Percentiles rank a stretch among this genome's conserved stretches.
phyloP scores from a whole-genome alignment of 768 basidiomycete species.

The Serpula lacrymans region DNA sequence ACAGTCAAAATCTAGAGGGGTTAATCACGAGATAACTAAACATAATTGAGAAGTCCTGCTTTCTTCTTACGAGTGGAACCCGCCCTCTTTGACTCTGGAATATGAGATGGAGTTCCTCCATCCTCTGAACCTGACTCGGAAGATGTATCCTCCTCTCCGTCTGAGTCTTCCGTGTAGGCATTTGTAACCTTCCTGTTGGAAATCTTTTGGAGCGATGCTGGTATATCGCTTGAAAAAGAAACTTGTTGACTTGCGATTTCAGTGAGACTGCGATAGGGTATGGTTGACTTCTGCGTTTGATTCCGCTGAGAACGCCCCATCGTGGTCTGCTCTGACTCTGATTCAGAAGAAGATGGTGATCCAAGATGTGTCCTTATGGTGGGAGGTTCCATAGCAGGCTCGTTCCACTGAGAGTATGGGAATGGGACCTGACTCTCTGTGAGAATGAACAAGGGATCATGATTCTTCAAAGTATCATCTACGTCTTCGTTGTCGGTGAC shows the following conservation, averaged over 20 bases:
- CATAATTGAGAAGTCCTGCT: conserved; percentile 11
- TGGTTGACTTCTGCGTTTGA: conserved; percentile 7
- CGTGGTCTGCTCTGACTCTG: conserved; percentile 36
- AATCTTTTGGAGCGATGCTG: conserved; percentile 27
- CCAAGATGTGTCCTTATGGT: no score
- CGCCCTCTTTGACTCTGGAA: conserved; percentile 56
- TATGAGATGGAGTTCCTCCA: conserved; percentile 43
- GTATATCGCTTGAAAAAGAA: conserved; percentile 33
- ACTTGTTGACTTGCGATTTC: conserved; percentile 41
- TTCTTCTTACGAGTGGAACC: conserved; percentile 34
- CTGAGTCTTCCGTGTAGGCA: conserved; percentile 13
- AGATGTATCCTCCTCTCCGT: conserved; percentile 35
- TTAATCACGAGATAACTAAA: not conserved
- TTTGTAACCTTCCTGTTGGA: conserved; percentile 13
- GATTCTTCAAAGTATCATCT: conserved; percentile 3
- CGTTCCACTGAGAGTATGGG: conserved; percentile 48
- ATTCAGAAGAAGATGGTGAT: conserved; percentile 36
- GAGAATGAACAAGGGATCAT: conserved; percentile 44
- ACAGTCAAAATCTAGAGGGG: not conserved
- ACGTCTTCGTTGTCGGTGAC: not conserved
- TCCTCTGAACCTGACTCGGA: conserved; percentile 41
- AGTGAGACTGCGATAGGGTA: conserved; percentile 45
- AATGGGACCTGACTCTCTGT: conserved; percentile 51
- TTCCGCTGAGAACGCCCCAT: conserved; percentile 30
- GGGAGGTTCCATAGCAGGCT: conserved; percentile 6